phyloP scores from a whole-genome alignment of 805 yeast genomes.

The Diddensiella transvaalensis region DNA sequence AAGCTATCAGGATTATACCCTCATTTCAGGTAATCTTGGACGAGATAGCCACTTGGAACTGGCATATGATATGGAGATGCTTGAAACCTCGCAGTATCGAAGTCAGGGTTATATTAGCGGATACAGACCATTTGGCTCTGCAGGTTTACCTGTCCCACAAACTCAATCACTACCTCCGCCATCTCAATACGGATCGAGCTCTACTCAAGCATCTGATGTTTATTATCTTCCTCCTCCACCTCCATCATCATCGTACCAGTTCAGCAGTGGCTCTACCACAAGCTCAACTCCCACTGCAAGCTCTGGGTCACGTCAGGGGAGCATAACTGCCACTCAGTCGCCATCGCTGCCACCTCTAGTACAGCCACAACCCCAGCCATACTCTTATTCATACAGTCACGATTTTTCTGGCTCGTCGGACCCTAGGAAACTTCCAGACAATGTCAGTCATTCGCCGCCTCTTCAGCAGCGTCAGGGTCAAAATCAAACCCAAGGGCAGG shows the following conservation, averaged over 20 bases:
- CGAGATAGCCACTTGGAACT: neutral
- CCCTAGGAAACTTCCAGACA: constrained; percentile 23
- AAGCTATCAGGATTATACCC: constrained; percentile 3
- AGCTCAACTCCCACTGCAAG: neutral
- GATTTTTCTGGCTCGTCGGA: constrained; percentile 17
- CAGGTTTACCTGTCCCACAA: constrained; percentile 14
- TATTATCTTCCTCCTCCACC: constrained; percentile 9
- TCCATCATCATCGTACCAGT: constrained; percentile 4
- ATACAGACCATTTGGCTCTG: constrained; percentile 20
- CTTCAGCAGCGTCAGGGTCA: constrained; percentile 13
- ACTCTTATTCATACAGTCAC: constrained; percentile 15
- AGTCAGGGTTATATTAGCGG: constrained; percentile 13
- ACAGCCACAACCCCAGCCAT: constrained; percentile 12
- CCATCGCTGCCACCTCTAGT: constrained; percentile 20
- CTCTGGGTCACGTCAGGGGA: neutral
- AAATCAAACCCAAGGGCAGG: constrained; percentile 4
- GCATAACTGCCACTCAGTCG: constrained; percentile 7
- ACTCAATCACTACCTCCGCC: constrained; percentile 5
- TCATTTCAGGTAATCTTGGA: neutral
- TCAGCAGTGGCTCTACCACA: neutral
- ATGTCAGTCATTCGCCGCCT: constrained; percentile 6
- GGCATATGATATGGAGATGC: constrained; percentile 11
- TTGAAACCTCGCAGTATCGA: neutral
- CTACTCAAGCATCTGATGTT: neutral
- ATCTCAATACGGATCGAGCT: constrained; percentile 5